Base-by-base conservation (phyloP, 2,329 filamentous ascomycete species). In the Botrytis porri region DNA sequence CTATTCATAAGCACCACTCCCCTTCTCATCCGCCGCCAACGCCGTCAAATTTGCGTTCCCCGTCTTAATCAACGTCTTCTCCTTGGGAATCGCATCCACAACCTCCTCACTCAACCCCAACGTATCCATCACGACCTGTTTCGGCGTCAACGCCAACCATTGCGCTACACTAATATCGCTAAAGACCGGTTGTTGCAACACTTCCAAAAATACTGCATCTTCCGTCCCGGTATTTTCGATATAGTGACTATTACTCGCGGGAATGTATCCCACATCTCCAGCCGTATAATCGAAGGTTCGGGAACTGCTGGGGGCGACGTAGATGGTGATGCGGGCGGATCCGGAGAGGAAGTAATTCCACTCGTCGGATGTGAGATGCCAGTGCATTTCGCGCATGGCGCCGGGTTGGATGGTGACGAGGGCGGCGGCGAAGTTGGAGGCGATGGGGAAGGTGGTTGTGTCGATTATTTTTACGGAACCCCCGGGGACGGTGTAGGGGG, bases 311-410 rank as follows among this genome's bases (percentile, higher is more conserved):
- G 73, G 73, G 4, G 73, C 73, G 18, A 62, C 41, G 22, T 66
- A 73, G 29, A 73, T 35, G 6, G 73, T 73, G 37, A 73, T 73
- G 37, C 73, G 69, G 3, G 73, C 73, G 37, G 69, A 71, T 12
- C 72, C 72, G 16, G 62, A 39, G 8, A 73, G 45, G 48, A 73
- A 73, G 60, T 61, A 73, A 22, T 70, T 71, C 67, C 72, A 73
- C 29, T 73, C 73, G 62, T 69, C 73, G 20, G 62, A 69, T 16
- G 69, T 72, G 41, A 86, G 86, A 81, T 90, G 88, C 88, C 88
- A 90, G 81, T 90, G 88, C 61, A 91, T 82, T 78, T 90, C 88
- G 35, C 89, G 85, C 86, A 90, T 88, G 1, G 88, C 88, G n/a
- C 88, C 88, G 0, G 88, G 88, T 76, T 88, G 82, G 45, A 90